Percentiles rank a stretch among this genome's conserved stretches.
These are phyloP conservation scores for Tremellales sp. DNA, from an alignment of 1,284 basidiomycete species.

Conservation along the genomic window DNA sequence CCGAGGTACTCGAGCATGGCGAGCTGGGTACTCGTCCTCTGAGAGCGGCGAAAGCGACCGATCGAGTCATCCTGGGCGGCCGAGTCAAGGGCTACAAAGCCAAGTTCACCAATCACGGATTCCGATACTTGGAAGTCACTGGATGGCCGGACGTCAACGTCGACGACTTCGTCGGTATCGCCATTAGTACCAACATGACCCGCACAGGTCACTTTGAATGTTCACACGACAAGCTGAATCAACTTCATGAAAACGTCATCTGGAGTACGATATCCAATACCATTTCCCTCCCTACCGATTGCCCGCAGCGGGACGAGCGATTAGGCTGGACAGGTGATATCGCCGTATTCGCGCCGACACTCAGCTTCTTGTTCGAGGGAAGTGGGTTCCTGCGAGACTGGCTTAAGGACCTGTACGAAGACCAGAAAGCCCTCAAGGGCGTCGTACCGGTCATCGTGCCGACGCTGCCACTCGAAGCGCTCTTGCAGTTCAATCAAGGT, in stretches of 20 bases:
- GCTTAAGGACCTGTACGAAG: constrained; percentile 18
- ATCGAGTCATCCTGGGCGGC: constrained; percentile 13
- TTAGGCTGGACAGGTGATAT: constrained; percentile 26
- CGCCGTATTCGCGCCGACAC: constrained; percentile 18
- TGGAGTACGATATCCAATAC: constrained; percentile 15
- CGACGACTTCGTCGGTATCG: constrained; percentile 8
- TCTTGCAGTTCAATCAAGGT: constrained; percentile 4
- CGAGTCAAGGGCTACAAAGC: constrained; percentile 9
- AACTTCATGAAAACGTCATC: constrained; percentile 17
- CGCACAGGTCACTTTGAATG: constrained; percentile 16
- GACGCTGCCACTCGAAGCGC: constrained; percentile 1
- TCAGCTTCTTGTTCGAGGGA: constrained; percentile 15
- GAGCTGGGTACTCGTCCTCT: constrained; percentile 20
- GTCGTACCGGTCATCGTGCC: constrained; percentile 12
- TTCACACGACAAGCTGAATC: constrained; percentile 18
- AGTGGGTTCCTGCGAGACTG: constrained; percentile 13
- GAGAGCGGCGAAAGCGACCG: constrained; percentile 9
- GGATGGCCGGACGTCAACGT: constrained; percentile 12
- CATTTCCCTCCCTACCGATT: constrained; percentile 20
- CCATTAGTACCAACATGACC: constrained; percentile 12
- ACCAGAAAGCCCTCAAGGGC: constrained; percentile 10
- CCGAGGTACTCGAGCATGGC: constrained; percentile 21
- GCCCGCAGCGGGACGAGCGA: constrained; percentile 24
- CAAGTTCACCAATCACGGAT: constrained; percentile 22
- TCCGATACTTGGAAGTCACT: constrained; percentile 12